Conservation (phyloP, 1,284 basidiomycete genomes). For the Trichosporon ovoides region DNA sequence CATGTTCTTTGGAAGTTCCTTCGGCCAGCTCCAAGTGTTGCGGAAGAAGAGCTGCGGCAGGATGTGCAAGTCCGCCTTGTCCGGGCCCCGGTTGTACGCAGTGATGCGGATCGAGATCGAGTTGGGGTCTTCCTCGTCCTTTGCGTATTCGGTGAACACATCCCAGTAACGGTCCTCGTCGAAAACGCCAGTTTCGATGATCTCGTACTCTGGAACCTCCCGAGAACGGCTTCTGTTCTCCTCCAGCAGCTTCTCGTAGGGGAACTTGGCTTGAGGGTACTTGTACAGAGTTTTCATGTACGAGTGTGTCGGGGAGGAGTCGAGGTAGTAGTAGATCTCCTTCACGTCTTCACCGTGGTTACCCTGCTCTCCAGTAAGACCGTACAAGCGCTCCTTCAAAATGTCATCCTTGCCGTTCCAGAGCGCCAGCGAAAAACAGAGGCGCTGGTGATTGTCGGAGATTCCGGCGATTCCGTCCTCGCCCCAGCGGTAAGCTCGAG, state of each 20-base stretch:
- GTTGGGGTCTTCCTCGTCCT: conserved; percentile 87
- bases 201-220: conserved; percentile 85
- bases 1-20: conserved; percentile 67
- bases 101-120: conserved; percentile 90
- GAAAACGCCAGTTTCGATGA: conserved; percentile 86
- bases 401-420: conserved; percentile 96
- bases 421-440: conserved; percentile 82
- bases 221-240: conserved; percentile 79
- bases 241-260: conserved; percentile 85
- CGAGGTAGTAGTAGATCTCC: conserved; percentile 96
- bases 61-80: conserved; percentile 89
- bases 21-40: conserved; percentile 95
- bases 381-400: conserved; percentile 93
- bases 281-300: conserved; percentile 99
- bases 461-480: conserved; percentile 96
- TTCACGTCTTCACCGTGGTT: conserved; percentile 99
- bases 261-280: conserved; percentile 85
- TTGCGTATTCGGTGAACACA: conserved; percentile 78
- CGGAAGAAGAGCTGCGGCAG: conserved; percentile 95
- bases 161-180: conserved; percentile 97
- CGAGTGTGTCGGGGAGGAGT: conserved; percentile 95
- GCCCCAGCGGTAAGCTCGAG: conserved; percentile 94
- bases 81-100: conserved; percentile 92
- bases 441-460: conserved; percentile 90
- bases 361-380: conserved; percentile 85